Conservation (phyloP, 805 yeast genomes). For the Yamadazyma sp. region DNA sequence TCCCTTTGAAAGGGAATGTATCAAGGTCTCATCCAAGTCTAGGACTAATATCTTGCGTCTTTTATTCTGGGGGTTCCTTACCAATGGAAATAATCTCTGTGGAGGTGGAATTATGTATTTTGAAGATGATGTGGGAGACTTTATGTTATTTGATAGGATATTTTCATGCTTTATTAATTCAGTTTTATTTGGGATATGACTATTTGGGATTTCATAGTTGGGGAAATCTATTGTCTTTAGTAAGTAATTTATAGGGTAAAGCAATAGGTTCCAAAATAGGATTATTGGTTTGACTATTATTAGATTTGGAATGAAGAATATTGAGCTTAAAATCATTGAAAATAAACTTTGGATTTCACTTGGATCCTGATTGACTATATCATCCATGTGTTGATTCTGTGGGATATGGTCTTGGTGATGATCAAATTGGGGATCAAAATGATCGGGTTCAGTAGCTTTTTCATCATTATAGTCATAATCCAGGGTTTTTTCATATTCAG, state of each 20-base stretch:
- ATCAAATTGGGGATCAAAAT: not conserved
- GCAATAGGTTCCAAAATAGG: conserved; percentile 47
- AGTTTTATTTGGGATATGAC: conserved; percentile 22
- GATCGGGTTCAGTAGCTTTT: not conserved
- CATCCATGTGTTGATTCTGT: not conserved
- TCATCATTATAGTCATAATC: too few relatives aligned
- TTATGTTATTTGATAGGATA: conserved; percentile 36
- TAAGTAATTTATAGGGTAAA: conserved; percentile 50
- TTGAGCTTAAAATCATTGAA: not conserved
- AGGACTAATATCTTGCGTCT: conserved; percentile 67
- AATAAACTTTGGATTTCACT: too few relatives aligned
- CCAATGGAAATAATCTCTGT: conserved; percentile 39
- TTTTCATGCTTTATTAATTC: conserved; percentile 40
- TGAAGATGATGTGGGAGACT: conserved; percentile 40
- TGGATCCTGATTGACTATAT: not conserved
- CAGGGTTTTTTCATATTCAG: too few relatives aligned
- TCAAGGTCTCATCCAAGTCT: conserved; percentile 91
- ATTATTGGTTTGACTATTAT: conserved; percentile 51
- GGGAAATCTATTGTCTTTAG: conserved; percentile 9
- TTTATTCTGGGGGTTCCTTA: conserved; percentile 35
- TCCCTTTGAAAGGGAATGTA: conserved; percentile 81
- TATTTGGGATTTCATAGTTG: conserved; percentile 7
- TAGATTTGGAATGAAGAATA: conserved; percentile 26
- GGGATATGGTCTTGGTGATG: not conserved
- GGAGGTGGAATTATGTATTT: conserved; percentile 47